These are phyloP conservation scores for Sinapis alba DNA, from an alignment of 441 rosid genomes.

Conservation along the genomic window DNA sequence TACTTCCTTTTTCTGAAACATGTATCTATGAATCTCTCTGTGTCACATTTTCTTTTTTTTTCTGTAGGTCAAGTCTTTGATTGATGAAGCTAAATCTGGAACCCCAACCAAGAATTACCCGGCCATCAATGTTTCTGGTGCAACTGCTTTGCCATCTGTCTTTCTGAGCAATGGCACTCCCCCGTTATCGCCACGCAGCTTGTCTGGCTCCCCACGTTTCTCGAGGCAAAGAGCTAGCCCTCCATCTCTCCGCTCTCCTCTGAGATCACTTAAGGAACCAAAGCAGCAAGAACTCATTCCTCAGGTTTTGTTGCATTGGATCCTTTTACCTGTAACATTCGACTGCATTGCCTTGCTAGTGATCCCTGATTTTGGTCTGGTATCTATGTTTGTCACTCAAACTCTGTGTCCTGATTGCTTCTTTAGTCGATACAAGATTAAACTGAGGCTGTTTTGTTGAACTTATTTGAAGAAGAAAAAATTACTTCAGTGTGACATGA, in stretches of 20 bases:
- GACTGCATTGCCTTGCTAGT: background rate
- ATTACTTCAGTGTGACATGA: background rate
- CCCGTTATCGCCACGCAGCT: slow-evolving; percentile 65
- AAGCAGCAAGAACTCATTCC: slow-evolving; percentile 55
- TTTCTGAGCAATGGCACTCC: slow-evolving; percentile 63
- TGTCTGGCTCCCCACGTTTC: slow-evolving; percentile 55
- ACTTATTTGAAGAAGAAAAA: background rate
- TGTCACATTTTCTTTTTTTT: no score
- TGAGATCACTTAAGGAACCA: slow-evolving; percentile 53
- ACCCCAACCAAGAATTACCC: slow-evolving; percentile 43
- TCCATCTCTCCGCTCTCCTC: slow-evolving; percentile 57
- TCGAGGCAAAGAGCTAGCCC: slow-evolving; percentile 55
- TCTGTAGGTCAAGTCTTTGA: slow-evolving; percentile 55
- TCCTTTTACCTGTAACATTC: background rate
- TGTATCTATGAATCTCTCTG: background rate
- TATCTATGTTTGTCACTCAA: background rate
- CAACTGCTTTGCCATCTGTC: slow-evolving; percentile 59
- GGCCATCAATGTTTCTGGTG: slow-evolving; percentile 40
- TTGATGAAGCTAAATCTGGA: slow-evolving; percentile 56
- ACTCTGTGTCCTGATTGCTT: background rate
- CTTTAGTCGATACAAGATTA: background rate
- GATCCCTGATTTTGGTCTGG: background rate
- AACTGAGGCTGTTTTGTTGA: background rate
- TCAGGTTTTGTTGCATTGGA: slow-evolving; percentile 49
- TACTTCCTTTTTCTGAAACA: slow-evolving; percentile 24